Percentiles rank a stretch among this genome's conserved stretches.
These are phyloP conservation scores for Microascus cirrosus DNA, from an alignment of 2,329 filamentous ascomycete species.

Conservation along the genomic window DNA sequence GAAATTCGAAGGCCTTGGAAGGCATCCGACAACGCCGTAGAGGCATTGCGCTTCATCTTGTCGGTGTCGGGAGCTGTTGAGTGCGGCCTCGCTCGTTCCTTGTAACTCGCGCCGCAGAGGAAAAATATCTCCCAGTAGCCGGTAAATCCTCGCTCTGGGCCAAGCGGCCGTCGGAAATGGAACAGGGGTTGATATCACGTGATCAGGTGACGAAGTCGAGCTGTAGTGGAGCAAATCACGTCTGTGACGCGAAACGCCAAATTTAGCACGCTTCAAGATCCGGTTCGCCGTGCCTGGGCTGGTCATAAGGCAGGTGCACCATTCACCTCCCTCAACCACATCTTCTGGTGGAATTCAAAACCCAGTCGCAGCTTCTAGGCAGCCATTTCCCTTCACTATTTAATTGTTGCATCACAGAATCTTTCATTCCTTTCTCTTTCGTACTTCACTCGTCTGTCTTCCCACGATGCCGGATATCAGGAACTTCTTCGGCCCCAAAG, in stretches of 20 bases:
- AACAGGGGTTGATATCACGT: background rate
- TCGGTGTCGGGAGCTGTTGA: constrained; percentile 6
- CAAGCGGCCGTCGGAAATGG: background rate
- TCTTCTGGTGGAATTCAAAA: background rate
- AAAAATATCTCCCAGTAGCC: background rate
- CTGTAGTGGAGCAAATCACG: background rate
- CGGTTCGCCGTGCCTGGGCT: background rate
- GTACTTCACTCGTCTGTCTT: background rate
- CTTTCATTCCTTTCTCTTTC: background rate
- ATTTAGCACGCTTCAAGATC: background rate
- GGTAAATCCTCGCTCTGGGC: background rate
- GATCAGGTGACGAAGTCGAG: constrained; percentile 2
- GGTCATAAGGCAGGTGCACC: background rate
- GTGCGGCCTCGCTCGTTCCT: background rate
- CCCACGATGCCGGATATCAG: constrained; percentile 64
- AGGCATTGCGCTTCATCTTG: constrained; percentile 33
- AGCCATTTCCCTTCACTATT: background rate
- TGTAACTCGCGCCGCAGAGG: background rate
- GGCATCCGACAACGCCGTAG: constrained; percentile 36
- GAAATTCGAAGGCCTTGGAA: constrained; percentile 29
- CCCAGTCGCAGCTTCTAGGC: background rate
- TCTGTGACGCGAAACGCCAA: constrained; percentile 1
- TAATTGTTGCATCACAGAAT: background rate
- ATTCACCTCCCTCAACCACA: background rate
- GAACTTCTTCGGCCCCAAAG: constrained; percentile 78